phyloP scores from a whole-genome alignment of 495 filamentous ascomycete species.

The Talaromyces borbonicus region DNA sequence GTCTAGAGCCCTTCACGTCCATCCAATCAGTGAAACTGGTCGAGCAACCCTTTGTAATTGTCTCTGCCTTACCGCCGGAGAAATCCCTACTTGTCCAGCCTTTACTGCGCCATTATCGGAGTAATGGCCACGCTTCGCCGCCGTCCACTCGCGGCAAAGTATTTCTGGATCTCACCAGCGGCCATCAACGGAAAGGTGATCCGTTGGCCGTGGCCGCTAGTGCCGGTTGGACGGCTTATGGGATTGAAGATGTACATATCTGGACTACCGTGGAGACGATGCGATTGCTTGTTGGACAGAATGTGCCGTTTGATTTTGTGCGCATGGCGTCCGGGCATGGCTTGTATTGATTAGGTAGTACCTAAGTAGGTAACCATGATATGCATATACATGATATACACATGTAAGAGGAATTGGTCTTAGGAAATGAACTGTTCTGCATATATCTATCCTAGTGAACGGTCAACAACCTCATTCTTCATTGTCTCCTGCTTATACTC shows the following conservation, averaged over 20 bases:
- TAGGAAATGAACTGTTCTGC: too few relatives aligned
- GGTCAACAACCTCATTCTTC: too few relatives aligned
- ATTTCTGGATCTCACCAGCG: constrained; percentile 69
- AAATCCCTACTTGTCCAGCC: constrained; percentile 74
- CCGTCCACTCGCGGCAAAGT: constrained; percentile 56
- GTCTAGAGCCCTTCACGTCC: constrained; percentile 68
- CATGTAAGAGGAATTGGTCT: neutral
- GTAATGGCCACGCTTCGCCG: constrained; percentile 32
- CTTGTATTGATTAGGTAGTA: constrained; percentile 41
- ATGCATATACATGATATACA: neutral
- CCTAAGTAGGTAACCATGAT: neutral
- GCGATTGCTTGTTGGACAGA: constrained; percentile 68
- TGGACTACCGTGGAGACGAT: constrained; percentile 77
- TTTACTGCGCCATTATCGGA: constrained; percentile 54
- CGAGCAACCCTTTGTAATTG: constrained; percentile 67
- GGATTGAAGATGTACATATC: constrained; percentile 65
- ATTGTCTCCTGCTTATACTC: too few relatives aligned
- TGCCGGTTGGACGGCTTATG: constrained; percentile 70
- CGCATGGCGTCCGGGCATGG: constrained; percentile 62
- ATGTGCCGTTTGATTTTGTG: constrained; percentile 81
- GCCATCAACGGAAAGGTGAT: constrained; percentile 54
- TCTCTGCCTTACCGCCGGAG: constrained; percentile 66
- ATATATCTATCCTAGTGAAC: too few relatives aligned
- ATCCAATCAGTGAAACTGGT: constrained; percentile 69
- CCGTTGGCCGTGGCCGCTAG: constrained; percentile 56